These are phyloP conservation scores for Saxophila tyrrhenica DNA, from an alignment of 495 filamentous ascomycete genomes.

Conservation along the genomic window DNA sequence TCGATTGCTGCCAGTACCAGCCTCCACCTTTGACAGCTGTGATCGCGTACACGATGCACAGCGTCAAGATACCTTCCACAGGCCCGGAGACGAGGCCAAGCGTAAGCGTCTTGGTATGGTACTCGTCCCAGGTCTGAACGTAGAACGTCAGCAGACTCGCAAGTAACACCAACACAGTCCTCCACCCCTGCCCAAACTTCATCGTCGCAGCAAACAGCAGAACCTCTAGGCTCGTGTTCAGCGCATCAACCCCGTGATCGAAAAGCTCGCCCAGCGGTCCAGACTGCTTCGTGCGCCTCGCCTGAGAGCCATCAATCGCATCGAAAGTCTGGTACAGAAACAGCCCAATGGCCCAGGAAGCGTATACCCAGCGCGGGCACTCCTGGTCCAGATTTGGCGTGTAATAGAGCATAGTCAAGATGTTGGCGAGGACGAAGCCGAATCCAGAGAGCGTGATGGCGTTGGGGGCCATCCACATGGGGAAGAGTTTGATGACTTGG, in stretches of 20 bases:
- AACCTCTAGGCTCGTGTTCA: constrained; percentile 89
- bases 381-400: constrained; percentile 88
- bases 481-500: constrained; percentile 77
- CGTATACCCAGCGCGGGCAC: constrained; percentile 91
- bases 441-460: constrained; percentile 83
- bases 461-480: constrained; percentile 76
- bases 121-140: constrained; percentile 98
- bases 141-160: constrained; percentile 85
- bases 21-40: constrained; percentile 78
- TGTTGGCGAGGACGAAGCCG: constrained; percentile 79
- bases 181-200: constrained; percentile 89
- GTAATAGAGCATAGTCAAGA: constrained; percentile 91
- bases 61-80: constrained; percentile 83
- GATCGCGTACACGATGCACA: constrained; percentile 71
- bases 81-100: constrained; percentile 88
- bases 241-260: constrained; percentile 94
- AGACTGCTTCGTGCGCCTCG: constrained; percentile 83
- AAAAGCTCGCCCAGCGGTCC: constrained; percentile 93
- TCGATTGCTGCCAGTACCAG: constrained; percentile 80
- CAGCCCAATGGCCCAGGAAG: constrained; percentile 74
- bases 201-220: constrained; percentile 82
- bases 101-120: constrained; percentile 91
- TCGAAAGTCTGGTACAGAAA: constrained; percentile 98
- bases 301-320: constrained; percentile 89
- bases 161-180: constrained; percentile 73